Conservation (phyloP, 768 basidiomycete genomes). For the Phanerodontia chrysosporium region DNA sequence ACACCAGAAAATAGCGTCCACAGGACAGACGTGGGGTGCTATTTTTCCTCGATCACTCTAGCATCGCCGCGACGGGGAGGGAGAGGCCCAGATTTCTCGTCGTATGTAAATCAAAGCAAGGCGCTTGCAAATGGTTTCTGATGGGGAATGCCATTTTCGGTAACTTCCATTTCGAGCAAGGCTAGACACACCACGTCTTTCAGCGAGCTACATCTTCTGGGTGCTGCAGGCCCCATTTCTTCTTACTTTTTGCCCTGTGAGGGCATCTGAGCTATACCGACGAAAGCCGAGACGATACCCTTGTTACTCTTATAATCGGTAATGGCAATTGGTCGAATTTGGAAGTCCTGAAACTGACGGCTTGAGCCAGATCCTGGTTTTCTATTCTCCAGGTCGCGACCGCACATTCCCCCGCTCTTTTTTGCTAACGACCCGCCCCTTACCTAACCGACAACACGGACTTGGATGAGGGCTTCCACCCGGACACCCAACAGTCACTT, state of each 20-base stretch:
- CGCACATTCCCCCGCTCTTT: conserved; percentile 11
- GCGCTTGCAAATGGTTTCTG: background rate
- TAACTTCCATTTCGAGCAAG: background rate
- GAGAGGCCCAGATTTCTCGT: background rate
- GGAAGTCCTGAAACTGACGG: conserved; percentile 5
- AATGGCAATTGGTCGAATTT: background rate
- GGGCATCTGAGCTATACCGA: background rate
- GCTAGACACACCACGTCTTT: background rate
- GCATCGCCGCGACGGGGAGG: background rate
- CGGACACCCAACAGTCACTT: conserved; percentile 14
- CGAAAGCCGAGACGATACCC: background rate
- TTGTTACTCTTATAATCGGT: background rate
- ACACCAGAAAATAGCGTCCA: background rate
- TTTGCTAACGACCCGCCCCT: conserved; percentile 5
- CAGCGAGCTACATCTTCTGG: background rate
- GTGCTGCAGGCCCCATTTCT: background rate
- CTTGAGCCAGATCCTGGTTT: conserved; percentile 6
- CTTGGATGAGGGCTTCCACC: conserved; percentile 10
- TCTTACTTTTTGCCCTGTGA: background rate
- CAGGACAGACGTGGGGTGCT: background rate
- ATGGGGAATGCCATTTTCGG: background rate
- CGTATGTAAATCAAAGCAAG: background rate
- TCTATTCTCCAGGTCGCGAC: conserved; percentile 15
- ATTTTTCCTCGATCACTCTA: background rate
- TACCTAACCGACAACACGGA: conserved; percentile 1